Evolutionary conservation across 2,329 filamentous ascomycete genomes (phyloP).

Genomic region (Botrytis fragariae): DNA sequence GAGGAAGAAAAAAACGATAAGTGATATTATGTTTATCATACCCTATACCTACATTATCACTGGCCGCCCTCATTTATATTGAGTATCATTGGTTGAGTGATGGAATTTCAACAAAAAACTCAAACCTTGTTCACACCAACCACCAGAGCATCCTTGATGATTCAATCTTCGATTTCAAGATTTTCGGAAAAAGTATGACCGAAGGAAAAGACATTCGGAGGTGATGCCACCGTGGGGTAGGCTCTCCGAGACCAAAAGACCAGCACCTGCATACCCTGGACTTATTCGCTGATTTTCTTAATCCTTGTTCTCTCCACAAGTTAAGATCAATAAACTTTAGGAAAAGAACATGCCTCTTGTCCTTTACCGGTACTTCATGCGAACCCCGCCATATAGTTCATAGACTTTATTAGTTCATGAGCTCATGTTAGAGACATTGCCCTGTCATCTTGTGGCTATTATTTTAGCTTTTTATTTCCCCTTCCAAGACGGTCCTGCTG

Average conservation of each 20-base stretch:
- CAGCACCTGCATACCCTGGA: slow-evolving; percentile 10
- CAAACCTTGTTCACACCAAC: background rate
- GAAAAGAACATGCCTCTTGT: slow-evolving; percentile 27
- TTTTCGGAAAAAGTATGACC: slow-evolving; percentile 25
- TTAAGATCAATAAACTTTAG: slow-evolving; percentile 32
- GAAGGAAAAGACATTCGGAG: slow-evolving; percentile 22
- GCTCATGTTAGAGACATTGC: slow-evolving; percentile 16
- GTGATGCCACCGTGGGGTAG: slow-evolving; percentile 21
- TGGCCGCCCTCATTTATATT: background rate
- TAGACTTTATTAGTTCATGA: slow-evolving; percentile 18
- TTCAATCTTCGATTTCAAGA: background rate
- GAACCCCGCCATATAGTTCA: slow-evolving; percentile 36
- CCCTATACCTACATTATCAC: background rate
- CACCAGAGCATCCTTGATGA: slow-evolving; percentile 4
- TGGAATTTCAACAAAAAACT: slow-evolving; percentile 9
- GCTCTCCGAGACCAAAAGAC: slow-evolving; percentile 6
- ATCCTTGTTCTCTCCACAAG: slow-evolving; percentile 27
- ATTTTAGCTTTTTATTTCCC: slow-evolving; percentile 25
- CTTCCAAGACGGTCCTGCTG: slow-evolving; percentile 34
- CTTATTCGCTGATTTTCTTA: background rate
- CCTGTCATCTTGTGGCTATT: slow-evolving; percentile 31
- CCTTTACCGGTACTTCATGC: slow-evolving; percentile 31
- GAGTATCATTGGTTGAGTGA: background rate
- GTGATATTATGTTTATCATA: background rate
- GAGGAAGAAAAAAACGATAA: background rate